These are phyloP conservation scores for Moricandia arvensis DNA, from an alignment of 345 rosid genomes.

Conservation along the genomic window DNA sequence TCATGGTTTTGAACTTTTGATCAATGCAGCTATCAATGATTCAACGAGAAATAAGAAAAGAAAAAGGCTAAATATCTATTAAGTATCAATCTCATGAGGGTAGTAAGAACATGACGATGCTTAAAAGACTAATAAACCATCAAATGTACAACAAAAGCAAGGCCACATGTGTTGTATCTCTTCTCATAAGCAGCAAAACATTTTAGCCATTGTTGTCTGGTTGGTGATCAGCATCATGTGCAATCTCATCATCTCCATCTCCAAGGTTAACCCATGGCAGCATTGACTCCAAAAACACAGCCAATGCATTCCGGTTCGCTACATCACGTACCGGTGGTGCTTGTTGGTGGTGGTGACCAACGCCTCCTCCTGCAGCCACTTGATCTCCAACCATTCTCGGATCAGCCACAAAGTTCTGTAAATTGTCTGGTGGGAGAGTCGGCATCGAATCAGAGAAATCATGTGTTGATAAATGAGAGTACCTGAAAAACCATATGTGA, in stretches of 20 bases:
- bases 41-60: not conserved
- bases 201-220: constrained; percentile 40
- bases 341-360: constrained; percentile 20
- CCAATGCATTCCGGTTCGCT: constrained; percentile 58
- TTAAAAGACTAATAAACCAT: constrained; percentile 9
- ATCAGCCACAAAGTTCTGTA: constrained; percentile 76
- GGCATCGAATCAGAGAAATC: constrained; percentile 75
- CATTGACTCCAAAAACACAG: constrained; percentile 70
- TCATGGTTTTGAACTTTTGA: not conserved
- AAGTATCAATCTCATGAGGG: not conserved
- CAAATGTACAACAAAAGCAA: constrained; percentile 28
- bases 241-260: constrained; percentile 30
- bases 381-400: constrained; percentile 49
- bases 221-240: constrained; percentile 37
- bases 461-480: constrained; percentile 61
- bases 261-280: constrained; percentile 77
- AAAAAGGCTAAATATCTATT: too few species aligned
- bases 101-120: not conserved
- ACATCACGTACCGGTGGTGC: constrained; percentile 45
- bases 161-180: not conserved
- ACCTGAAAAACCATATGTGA: constrained; percentile 39
- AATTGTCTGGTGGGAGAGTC: constrained; percentile 78
- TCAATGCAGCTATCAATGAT: constrained; percentile 5
- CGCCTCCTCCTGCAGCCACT: constrained; percentile 42
- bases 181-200: constrained; percentile 5